These are phyloP conservation scores for Daphne laureola DNA, from an alignment of 441 rosid genomes.

Conservation along the genomic window DNA sequence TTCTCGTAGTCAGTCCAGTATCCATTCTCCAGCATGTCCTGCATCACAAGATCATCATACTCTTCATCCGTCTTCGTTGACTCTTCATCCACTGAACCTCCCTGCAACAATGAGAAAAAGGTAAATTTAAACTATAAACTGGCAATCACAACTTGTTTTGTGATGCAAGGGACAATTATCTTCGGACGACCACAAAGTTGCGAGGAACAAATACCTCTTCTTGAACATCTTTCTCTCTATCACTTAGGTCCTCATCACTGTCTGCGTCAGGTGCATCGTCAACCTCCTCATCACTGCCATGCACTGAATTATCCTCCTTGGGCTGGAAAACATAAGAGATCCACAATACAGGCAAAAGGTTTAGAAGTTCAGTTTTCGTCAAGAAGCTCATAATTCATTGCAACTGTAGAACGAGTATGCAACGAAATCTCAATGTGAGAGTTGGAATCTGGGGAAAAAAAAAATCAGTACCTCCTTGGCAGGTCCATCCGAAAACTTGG, in stretches of 20 bases:
- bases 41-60: slow-evolving; percentile 90
- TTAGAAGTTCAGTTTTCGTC: too few relatives aligned
- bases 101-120: slow-evolving; percentile 28
- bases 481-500: slow-evolving; percentile 74
- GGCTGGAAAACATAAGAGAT: slow-evolving; percentile 31
- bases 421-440: neutral
- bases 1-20: slow-evolving; percentile 53
- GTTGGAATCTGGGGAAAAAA: neutral
- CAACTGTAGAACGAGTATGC: too few relatives aligned
- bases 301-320: slow-evolving; percentile 81
- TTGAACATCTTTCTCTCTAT: slow-evolving; percentile 43
- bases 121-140: neutral
- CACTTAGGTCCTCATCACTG: slow-evolving; percentile 81
- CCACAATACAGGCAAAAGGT: neutral
- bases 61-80: slow-evolving; percentile 93
- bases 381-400: too few relatives aligned
- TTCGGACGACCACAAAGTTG: too few relatives aligned
- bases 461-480: slow-evolving; percentile 65
- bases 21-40: slow-evolving; percentile 47
- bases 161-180: too few relatives aligned
- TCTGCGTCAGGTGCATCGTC: slow-evolving; percentile 80
- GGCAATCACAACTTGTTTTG: neutral
- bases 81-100: slow-evolving; percentile 95
- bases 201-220: slow-evolving; percentile 49
- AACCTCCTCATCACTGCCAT: slow-evolving; percentile 92